Evolutionary conservation across 129 eudicot genomes (phyloP).

Genomic region (Glebionis coronaria): DNA sequence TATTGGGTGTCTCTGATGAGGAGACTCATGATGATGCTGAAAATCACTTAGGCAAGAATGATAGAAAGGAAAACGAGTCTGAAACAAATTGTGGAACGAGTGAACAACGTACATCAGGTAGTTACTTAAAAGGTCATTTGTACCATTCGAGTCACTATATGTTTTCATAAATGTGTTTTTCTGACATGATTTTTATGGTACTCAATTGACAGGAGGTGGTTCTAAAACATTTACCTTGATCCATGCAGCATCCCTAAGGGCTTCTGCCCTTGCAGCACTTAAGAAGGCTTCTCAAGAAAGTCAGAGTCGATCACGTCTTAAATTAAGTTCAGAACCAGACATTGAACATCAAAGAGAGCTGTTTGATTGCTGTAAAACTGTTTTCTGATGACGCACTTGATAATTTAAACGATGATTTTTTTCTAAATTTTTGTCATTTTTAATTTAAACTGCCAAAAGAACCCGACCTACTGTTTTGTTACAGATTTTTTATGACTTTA

Average conservation of each 20-base stretch:
- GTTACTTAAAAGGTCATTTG: background rate
- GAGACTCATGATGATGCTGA: conserved; percentile 35
- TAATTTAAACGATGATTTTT: too few relatives aligned
- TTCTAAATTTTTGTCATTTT: too few relatives aligned
- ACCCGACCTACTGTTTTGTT: too few relatives aligned
- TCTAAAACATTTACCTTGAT: conserved; percentile 45
- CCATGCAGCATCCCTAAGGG: conserved; percentile 76
- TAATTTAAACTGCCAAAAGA: too few relatives aligned
- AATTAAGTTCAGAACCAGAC: conserved; percentile 24
- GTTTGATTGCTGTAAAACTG: background rate
- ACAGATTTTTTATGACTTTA: too few relatives aligned
- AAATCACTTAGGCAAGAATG: conserved; percentile 14
- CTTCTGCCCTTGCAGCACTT: conserved; percentile 72
- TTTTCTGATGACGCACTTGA: too few relatives aligned
- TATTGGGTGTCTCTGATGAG: conserved; percentile 44
- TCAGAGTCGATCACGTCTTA: conserved; percentile 23
- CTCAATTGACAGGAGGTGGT: conserved; percentile 23
- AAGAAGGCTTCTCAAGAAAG: conserved; percentile 28
- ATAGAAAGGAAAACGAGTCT: conserved; percentile 12
- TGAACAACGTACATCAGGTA: conserved; percentile 49
- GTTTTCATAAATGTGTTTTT: conserved; percentile 1
- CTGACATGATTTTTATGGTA: conserved; percentile 8
- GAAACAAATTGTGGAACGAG: conserved; percentile 21
- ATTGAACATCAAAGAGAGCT: conserved; percentile 25
- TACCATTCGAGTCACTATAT: too few relatives aligned